These are phyloP conservation scores for Hyparrhenia diplandra DNA, from an alignment of 176 grass and related monocot species.

Conservation along the genomic window DNA sequence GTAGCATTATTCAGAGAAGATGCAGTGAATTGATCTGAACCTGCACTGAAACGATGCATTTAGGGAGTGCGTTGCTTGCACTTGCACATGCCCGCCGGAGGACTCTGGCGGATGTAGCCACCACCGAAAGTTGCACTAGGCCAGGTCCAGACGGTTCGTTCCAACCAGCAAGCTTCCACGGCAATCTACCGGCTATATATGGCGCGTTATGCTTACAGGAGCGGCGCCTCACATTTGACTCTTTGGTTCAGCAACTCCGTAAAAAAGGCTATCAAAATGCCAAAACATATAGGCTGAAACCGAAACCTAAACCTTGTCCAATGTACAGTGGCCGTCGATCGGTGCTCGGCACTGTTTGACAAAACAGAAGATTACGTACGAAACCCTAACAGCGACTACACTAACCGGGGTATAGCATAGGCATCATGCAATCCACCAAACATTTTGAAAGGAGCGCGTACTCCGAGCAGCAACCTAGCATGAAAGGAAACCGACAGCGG, in stretches of 20 bases:
- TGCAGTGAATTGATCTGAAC: background rate
- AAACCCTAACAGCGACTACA: background rate
- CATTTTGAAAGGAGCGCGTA: background rate
- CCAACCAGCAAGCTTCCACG: background rate
- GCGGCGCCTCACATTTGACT: background rate
- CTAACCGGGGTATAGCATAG: background rate
- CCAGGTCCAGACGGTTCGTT: background rate
- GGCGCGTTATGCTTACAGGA: background rate
- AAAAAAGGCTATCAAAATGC: background rate
- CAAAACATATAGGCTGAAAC: background rate
- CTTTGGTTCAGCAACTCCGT: background rate
- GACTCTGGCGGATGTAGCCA: background rate
- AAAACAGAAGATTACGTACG: background rate
- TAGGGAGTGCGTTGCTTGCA: background rate
- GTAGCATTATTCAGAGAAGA: background rate
- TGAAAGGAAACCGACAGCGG: background rate
- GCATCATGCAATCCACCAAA: background rate
- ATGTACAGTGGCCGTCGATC: background rate
- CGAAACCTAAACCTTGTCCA: background rate
- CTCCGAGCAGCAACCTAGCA: background rate
- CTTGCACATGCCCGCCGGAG: background rate
- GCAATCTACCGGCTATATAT: background rate
- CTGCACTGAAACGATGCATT: background rate
- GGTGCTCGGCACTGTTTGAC: background rate
- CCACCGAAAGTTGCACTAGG: constrained; percentile 9